Evolutionary conservation across 805 yeast species (phyloP).

Genomic region (Candida vartiovaarae): DNA sequence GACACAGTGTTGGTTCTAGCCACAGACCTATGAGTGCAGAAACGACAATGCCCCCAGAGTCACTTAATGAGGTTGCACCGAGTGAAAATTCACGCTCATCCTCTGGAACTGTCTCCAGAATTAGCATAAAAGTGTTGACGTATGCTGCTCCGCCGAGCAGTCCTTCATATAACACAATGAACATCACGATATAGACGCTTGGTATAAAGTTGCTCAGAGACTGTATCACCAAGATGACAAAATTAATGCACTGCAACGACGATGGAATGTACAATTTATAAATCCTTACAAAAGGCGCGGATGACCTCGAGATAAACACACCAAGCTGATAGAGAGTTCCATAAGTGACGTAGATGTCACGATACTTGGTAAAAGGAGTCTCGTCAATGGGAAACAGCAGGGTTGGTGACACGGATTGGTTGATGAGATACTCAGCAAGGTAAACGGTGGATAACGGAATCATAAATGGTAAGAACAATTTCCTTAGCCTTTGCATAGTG

Average conservation of each 20-base stretch:
- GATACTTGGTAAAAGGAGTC: conserved; percentile 60
- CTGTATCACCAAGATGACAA: conserved; percentile 53
- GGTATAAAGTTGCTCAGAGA: conserved; percentile 53
- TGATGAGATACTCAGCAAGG: conserved; percentile 78
- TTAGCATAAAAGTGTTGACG: conserved; percentile 79
- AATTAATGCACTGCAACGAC: conserved; percentile 57
- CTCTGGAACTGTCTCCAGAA: conserved; percentile 49
- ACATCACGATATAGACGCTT: conserved; percentile 53
- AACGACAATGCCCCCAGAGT: conserved; percentile 73
- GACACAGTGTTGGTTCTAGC: conserved; percentile 69
- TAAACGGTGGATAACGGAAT: conserved; percentile 80
- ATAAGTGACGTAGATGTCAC: conserved; percentile 88
- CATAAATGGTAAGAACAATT: conserved; percentile 62
- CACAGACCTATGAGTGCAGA: conserved; percentile 74
- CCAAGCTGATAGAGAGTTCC: conserved; percentile 89
- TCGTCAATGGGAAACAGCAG: conserved; percentile 66
- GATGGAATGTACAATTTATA: conserved; percentile 55
- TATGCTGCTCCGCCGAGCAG: conserved; percentile 86
- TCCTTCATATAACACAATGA: conserved; percentile 77
- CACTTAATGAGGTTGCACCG: conserved; percentile 81
- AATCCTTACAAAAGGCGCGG: conserved; percentile 59
- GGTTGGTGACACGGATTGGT: conserved; percentile 90
- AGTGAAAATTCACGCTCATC: conserved; percentile 67
- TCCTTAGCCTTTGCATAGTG: conserved; percentile 25
- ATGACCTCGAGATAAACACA: conserved; percentile 85